A percentile compares a stretch with the other conserved stretches of the same genome.
Evolutionary conservation across 345 rosid species (phyloP).

Genomic region (Fremontodendron californicum): DNA sequence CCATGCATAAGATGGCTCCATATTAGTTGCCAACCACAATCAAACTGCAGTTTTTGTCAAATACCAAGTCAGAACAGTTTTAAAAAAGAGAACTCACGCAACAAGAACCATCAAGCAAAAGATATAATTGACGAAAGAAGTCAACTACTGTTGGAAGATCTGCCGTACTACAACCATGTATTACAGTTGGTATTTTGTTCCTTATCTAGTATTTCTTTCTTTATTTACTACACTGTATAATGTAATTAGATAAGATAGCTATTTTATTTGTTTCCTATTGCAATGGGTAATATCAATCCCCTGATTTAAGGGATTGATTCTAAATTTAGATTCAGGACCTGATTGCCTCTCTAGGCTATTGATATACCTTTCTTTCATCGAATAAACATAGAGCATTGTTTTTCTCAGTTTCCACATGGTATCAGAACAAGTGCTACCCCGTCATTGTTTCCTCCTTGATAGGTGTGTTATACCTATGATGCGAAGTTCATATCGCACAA

Average conservation of each 20-base stretch:
- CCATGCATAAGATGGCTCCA: conserved; percentile 78
- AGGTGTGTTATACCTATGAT: background rate
- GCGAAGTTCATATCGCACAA: background rate
- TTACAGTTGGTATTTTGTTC: background rate
- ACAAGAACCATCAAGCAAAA: background rate
- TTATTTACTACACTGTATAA: background rate
- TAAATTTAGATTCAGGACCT: background rate
- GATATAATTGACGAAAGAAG: background rate
- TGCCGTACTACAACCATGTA: background rate
- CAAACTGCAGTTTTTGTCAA: conserved; percentile 46
- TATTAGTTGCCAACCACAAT: conserved; percentile 66
- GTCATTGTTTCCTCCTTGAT: background rate
- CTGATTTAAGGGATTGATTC: background rate
- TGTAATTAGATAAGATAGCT: background rate
- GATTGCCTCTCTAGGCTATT: no score
- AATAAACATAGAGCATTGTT: no score
- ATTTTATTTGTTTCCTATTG: background rate
- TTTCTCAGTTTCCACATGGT: no score
- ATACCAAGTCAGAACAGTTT: background rate
- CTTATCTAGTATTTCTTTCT: background rate
- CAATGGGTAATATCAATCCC: background rate
- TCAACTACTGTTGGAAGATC: background rate
- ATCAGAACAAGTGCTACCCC: no score
- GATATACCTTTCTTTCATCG: no score
- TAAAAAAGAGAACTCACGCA: conserved; percentile 2